Conservation (phyloP, 495 filamentous ascomycete species). For the Aspergillus steynii region DNA sequence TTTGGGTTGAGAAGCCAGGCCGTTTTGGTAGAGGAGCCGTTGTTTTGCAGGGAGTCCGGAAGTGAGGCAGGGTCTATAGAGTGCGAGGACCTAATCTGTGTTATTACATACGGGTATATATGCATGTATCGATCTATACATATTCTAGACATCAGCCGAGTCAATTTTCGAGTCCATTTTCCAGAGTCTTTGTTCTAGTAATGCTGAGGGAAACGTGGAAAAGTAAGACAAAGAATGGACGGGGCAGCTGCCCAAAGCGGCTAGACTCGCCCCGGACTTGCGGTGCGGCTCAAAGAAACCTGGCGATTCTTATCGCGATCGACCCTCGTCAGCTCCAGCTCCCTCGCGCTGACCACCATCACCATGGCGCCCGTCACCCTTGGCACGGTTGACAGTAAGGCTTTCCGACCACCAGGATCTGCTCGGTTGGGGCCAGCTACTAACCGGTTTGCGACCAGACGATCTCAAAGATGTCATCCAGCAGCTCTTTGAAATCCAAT, state of each 20-base stretch:
- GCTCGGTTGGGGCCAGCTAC: conserved; percentile 11
- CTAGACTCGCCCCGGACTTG: conserved; percentile 6
- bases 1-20: conserved; percentile 2
- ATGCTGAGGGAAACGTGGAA: neutral
- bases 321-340: neutral
- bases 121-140: conserved; percentile 7
- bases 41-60: neutral
- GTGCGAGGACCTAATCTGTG: conserved; percentile 2
- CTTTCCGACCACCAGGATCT: neutral
- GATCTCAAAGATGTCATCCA: conserved; percentile 67
- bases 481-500: conserved; percentile 82
- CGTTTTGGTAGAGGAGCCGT: neutral
- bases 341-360: neutral
- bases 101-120: conserved; percentile 11
- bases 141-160: conserved; percentile 7
- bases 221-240: neutral
- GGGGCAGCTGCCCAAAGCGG: conserved; percentile 3
- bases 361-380: conserved; percentile 49
- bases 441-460: conserved; percentile 25
- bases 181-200: too few species aligned
- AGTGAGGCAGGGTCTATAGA: neutral
- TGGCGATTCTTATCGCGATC: neutral
- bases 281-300: neutral
- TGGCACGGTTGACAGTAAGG: conserved; percentile 52
- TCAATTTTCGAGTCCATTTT: neutral